A percentile compares a stretch with the other conserved stretches of the same genome.
phyloP scores from a whole-genome alignment of 1,139 yeast species.

The Debaryomycetaceae sp. region DNA sequence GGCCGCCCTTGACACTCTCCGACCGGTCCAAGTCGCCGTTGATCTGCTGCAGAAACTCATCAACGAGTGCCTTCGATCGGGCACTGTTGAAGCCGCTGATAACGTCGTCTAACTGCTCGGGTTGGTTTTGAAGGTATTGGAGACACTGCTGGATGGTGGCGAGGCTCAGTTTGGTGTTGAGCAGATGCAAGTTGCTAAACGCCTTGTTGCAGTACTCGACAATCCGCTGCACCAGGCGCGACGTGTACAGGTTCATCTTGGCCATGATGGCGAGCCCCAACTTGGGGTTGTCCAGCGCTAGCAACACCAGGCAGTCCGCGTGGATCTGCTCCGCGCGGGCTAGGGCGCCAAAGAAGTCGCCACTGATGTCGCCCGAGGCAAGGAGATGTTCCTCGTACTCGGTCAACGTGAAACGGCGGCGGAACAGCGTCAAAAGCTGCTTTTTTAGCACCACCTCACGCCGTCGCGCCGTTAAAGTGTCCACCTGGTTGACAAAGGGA shows the following conservation, averaged over 20 bases:
- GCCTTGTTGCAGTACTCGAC: conserved; percentile 30
- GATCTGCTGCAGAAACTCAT: conserved; percentile 56
- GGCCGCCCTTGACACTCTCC: conserved; percentile 6
- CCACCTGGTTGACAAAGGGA: conserved; percentile 32
- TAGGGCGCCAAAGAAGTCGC: conserved; percentile 60
- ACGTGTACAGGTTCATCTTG: conserved; percentile 50
- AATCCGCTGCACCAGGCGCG: conserved; percentile 50
- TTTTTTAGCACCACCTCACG: conserved; percentile 47
- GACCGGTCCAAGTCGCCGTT: conserved; percentile 21
- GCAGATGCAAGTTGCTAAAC: conserved; percentile 31
- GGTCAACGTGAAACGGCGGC: conserved; percentile 60
- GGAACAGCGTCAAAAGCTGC: conserved; percentile 52
- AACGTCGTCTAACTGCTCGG: conserved; percentile 53
- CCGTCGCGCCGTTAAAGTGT: conserved; percentile 38
- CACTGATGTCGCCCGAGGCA: conserved; percentile 37
- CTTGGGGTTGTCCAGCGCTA: conserved; percentile 65
- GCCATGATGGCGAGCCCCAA: conserved; percentile 69
- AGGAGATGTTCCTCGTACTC: conserved; percentile 67
- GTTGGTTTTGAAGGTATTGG: conserved; percentile 26
- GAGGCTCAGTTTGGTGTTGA: conserved; percentile 25
- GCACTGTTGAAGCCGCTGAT: conserved; percentile 43
- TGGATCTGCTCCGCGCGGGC: conserved; percentile 61
- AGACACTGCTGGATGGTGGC: conserved; percentile 31
- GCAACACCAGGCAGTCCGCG: conserved; percentile 62
- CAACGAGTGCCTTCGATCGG: conserved; percentile 52